These are phyloP conservation scores for Neurospora sublineolata DNA, from an alignment of 495 filamentous ascomycete genomes.

Conservation along the genomic window DNA sequence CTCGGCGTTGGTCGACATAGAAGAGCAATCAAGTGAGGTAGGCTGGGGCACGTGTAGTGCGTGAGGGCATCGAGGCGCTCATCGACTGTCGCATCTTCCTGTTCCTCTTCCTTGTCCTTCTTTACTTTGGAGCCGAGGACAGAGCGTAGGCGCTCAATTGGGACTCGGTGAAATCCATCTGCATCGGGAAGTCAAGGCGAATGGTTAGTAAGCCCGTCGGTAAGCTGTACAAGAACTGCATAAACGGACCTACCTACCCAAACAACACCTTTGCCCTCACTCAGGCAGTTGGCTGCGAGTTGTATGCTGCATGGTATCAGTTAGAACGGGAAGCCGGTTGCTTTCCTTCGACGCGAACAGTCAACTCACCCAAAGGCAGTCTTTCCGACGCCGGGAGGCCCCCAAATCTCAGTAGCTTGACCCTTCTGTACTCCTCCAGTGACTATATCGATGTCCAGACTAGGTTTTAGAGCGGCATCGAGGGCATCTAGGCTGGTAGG, in stretches of 20 bases:
- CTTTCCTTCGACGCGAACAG: neutral
- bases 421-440: conserved; percentile 55
- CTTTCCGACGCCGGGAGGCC: conserved; percentile 81
- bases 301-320: conserved; percentile 45
- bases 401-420: conserved; percentile 79
- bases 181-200: conserved; percentile 2
- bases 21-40: conserved; percentile 70
- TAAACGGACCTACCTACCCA: conserved; percentile 82
- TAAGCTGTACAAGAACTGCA: neutral
- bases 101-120: conserved; percentile 1
- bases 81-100: neutral
- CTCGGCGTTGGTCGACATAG: conserved; percentile 47
- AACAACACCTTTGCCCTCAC: conserved; percentile 51
- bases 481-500: conserved; percentile 56
- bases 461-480: conserved; percentile 29
- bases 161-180: conserved; percentile 27
- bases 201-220: neutral
- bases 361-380: conserved; percentile 60
- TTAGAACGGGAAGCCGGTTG: neutral
- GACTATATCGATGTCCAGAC: conserved; percentile 6
- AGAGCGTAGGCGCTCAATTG: conserved; percentile 14
- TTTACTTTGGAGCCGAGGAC: conserved; percentile 2
- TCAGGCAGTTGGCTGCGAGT: conserved; percentile 51
- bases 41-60: conserved; percentile 35
- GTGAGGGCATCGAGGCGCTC: conserved; percentile 9